A percentile compares a stretch with the other conserved stretches of the same genome.
phyloP scores from a whole-genome alignment of 305 asterid species.

The Ilex paraguariensis region DNA sequence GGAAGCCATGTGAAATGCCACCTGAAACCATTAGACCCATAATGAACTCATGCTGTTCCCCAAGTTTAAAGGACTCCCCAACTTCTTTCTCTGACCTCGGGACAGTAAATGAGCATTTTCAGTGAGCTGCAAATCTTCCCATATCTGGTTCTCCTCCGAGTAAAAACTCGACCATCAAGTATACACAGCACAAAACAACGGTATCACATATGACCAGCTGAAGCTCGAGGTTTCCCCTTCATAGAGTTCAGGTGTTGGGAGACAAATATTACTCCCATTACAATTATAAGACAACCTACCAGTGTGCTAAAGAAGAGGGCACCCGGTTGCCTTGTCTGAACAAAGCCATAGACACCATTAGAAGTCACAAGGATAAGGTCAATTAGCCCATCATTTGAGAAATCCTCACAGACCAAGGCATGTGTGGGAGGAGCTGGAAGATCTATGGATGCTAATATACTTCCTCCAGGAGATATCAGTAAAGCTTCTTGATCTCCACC shows the following conservation, averaged over 20 bases:
- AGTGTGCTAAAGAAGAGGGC: constrained; percentile 95
- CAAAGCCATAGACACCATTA: constrained; percentile 88
- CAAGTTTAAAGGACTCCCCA: no score
- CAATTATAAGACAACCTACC: constrained; percentile 85
- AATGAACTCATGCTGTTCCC: no score
- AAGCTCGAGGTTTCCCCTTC: constrained; percentile 76
- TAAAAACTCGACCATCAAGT: no score
- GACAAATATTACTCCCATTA: constrained; percentile 86
- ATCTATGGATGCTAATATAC: constrained; percentile 51
- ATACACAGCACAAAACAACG: no score
- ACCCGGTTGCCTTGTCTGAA: constrained; percentile 97
- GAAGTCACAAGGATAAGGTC: constrained; percentile 80
- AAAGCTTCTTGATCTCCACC: constrained; percentile 94
- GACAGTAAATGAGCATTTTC: no score
- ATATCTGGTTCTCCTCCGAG: no score
- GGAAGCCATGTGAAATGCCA: no score
- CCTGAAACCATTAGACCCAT: no score
- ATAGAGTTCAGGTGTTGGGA: constrained; percentile 72
- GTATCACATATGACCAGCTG: constrained; percentile 48
- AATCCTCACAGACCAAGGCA: constrained; percentile 67
- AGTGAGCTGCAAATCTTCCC: no score
- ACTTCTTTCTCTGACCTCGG: no score
- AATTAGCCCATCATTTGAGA: constrained; percentile 81
- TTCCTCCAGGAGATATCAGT: constrained; percentile 83
- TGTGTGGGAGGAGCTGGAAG: constrained; percentile 93